phyloP scores from a whole-genome alignment of 1,139 yeast species.

The Torulaspora globosa region DNA sequence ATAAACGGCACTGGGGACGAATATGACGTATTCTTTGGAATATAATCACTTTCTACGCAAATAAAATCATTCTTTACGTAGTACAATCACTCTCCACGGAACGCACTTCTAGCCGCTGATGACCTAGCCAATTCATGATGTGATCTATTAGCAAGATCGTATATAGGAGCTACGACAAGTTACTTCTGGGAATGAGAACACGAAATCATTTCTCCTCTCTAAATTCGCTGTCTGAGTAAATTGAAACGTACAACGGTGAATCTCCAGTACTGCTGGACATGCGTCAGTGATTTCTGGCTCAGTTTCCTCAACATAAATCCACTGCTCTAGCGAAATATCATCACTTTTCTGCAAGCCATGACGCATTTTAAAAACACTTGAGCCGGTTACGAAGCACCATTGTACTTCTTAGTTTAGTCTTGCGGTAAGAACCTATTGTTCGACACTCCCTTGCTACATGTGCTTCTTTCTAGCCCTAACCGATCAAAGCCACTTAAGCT shows the following conservation, averaged over 20 bases:
- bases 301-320: slow-evolving; percentile 7
- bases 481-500: no score
- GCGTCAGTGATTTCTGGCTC: neutral
- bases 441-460: slow-evolving; percentile 11
- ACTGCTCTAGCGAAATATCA: slow-evolving; percentile 9
- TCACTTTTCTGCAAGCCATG: slow-evolving; percentile 2
- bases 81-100: no score
- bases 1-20: no score
- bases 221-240: neutral
- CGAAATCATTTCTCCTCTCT: neutral
- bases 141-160: no score
- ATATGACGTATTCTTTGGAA: no score
- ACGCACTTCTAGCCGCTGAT: no score
- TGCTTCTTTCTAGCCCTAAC: no score
- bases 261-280: neutral
- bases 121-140: no score
- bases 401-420: slow-evolving; percentile 15
- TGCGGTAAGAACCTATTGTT: slow-evolving; percentile 12
- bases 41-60: no score
- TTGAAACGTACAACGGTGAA: neutral
- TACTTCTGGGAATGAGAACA: no score
- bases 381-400: slow-evolving; percentile 15
- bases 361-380: slow-evolving; percentile 12
- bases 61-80: no score
- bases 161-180: no score